Evolutionary conservation across 2,329 filamentous ascomycete genomes (phyloP).

Genomic region (Cladosporium sp.): DNA sequence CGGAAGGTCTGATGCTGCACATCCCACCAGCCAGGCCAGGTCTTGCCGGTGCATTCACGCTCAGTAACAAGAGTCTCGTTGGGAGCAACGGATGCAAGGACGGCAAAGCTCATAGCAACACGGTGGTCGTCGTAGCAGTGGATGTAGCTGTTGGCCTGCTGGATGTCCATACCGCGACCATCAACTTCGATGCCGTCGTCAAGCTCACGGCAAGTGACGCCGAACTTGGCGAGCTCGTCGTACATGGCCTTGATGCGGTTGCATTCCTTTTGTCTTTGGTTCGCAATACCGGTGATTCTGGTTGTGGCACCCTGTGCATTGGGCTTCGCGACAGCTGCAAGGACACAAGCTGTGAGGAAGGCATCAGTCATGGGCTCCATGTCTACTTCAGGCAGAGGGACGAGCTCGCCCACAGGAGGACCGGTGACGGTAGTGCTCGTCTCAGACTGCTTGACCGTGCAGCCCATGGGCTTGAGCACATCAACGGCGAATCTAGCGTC

Average conservation of each 20-base stretch:
- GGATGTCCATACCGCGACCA: constrained; percentile 49
- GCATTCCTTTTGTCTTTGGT: constrained; percentile 97
- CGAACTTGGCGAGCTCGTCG: constrained; percentile 89
- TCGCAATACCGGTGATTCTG: constrained; percentile 88
- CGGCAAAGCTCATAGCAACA: constrained; percentile 97
- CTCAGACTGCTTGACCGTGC: constrained; percentile 76
- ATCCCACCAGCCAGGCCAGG: constrained; percentile 99
- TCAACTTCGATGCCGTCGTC: constrained; percentile 88
- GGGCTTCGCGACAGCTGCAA: constrained; percentile 82
- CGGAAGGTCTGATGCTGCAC: constrained; percentile 73
- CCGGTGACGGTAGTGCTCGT: constrained; percentile 90
- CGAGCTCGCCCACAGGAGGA: constrained; percentile 68
- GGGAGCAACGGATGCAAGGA: constrained; percentile 70
- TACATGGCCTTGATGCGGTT: constrained; percentile 96
- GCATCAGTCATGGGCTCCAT: constrained; percentile 99
- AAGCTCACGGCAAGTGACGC: constrained; percentile 77
- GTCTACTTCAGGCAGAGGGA: constrained; percentile 76
- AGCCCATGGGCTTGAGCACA: constrained; percentile 89
- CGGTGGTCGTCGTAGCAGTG: constrained; percentile 97
- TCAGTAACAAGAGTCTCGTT: constrained; percentile 74
- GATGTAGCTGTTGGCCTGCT: constrained; percentile 62
- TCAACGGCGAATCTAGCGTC: constrained; percentile 93
- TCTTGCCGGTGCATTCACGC: constrained; percentile 92
- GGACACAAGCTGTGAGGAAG: constrained; percentile 89
- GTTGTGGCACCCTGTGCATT: constrained; percentile 61